Evolutionary conservation across 73 alveolate species (phyloP), one percentile per base, ranked within the genome.

Genomic region (Uronychia binucleata): DNA sequence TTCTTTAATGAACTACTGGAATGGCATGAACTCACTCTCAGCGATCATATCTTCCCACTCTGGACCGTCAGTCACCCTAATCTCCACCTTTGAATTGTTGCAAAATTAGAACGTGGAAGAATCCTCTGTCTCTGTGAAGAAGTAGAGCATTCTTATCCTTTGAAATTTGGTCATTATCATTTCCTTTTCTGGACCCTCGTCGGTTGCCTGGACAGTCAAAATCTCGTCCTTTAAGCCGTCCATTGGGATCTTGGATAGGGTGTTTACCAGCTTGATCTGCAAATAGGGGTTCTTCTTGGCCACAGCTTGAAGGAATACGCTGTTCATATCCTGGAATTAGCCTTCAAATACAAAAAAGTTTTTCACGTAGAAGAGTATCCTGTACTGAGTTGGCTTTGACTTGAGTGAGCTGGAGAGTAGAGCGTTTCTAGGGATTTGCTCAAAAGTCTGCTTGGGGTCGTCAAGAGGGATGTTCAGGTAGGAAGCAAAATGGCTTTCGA

Each of bases 301-400:
- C 8, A 8, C 29, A 25, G 13, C 57, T 28, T 0, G 30, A 32
- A 57, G 33, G 13, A 5, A 75, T 26, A 83, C 74, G 57, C 0
- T 58, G 57, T 13, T 75, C 60, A 27, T 57, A 33, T 28, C 67
- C 67, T 46, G 19, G 67, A 19, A 88, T 81, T 11, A 46, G 19
- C 67, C 19, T 19, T 11, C 5, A 46, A 5, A 11, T 46, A 46
- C 67, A 46, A 46, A 46, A 19, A 46, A 46, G 57, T 57, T 33
- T 31, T 30, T 26, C 25, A 76, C 26, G 77, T 88, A 83, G 59
- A 88, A 81, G 74, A 88, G 28, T 0, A 88, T 34, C 31, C 94
- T 82, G 90, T 89, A 88, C 57, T 88, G 87, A 14, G 75, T 82
- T 25, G 89, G 94, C 33, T 88, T 83, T 1, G 74, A n/a, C 30